phyloP scores from a whole-genome alignment of 2,329 filamentous ascomycete species.

The Hymenoscyphus repandus region DNA sequence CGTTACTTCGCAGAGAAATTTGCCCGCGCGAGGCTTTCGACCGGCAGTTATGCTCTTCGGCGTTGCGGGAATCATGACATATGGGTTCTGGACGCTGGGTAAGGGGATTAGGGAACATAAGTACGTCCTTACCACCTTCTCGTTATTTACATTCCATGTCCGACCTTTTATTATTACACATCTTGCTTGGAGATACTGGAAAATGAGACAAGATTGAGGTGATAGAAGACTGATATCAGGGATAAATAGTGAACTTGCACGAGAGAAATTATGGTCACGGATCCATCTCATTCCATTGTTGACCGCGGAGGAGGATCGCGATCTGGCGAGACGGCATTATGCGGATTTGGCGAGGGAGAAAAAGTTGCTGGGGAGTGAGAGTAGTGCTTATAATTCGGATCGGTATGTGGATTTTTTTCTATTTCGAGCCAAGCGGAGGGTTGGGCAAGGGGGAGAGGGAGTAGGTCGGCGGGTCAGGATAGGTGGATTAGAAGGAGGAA shows the following conservation, averaged over 20 bases:
- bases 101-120: slow-evolving; percentile 85
- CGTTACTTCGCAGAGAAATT: slow-evolving; percentile 62
- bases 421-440: too few relatives aligned
- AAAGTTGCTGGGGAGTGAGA: slow-evolving; percentile 78
- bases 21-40: slow-evolving; percentile 85
- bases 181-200: too few relatives aligned
- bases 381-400: slow-evolving; percentile 82
- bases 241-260: slow-evolving; percentile 70
- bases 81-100: slow-evolving; percentile 83
- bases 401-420: slow-evolving; percentile 50
- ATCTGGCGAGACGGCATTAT: slow-evolving; percentile 80
- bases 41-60: slow-evolving; percentile 73
- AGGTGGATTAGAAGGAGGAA: neutral
- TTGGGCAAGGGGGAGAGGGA: too few relatives aligned
- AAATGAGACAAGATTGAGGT: too few relatives aligned
- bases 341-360: slow-evolving; percentile 89
- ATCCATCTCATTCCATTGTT: slow-evolving; percentile 91
- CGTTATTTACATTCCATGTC: too few relatives aligned
- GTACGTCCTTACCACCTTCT: slow-evolving; percentile 46
- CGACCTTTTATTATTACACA: neutral
- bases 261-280: slow-evolving; percentile 97
- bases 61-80: slow-evolving; percentile 74
- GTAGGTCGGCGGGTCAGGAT: too few relatives aligned
- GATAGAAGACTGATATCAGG: slow-evolving; percentile 9
- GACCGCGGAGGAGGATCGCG: slow-evolving; percentile 94